These are phyloP conservation scores for Salix arbutifolia DNA, from an alignment of 345 rosid genomes.

Conservation along the genomic window DNA sequence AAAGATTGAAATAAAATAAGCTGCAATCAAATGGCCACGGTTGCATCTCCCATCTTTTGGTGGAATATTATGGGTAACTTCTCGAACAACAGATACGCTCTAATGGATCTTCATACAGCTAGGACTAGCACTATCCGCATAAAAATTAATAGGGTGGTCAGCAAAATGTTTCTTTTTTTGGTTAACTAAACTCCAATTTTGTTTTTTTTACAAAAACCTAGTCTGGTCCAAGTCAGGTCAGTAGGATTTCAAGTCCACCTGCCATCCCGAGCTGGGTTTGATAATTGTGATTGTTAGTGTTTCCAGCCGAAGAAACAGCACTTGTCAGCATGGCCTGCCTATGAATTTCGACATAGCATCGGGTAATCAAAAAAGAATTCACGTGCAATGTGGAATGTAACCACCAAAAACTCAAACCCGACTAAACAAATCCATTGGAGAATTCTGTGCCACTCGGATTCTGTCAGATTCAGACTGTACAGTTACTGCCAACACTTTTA, in stretches of 20 bases:
- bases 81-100: neutral
- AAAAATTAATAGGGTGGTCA: neutral
- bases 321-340: neutral
- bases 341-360: neutral
- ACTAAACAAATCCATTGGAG: too few species aligned
- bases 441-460: too few species aligned
- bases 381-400: too few species aligned
- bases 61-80: neutral
- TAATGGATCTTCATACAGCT: neutral
- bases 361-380: neutral
- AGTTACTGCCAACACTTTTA: too few species aligned
- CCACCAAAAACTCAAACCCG: too few species aligned
- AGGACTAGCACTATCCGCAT: neutral
- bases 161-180: too few species aligned
- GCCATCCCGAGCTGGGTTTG: too few species aligned
- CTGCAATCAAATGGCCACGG: neutral
- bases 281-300: neutral
- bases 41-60: slow-evolving; percentile 2
- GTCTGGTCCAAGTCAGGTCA: too few species aligned
- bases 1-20: neutral
- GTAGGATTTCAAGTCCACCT: too few species aligned
- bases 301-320: neutral
- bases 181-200: too few species aligned
- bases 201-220: too few species aligned
- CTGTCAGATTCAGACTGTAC: too few species aligned